Percentiles rank a stretch among this genome's conserved stretches.
Evolutionary conservation across 257 asterid species (phyloP).

Genomic region (Henckelia pumila): DNA sequence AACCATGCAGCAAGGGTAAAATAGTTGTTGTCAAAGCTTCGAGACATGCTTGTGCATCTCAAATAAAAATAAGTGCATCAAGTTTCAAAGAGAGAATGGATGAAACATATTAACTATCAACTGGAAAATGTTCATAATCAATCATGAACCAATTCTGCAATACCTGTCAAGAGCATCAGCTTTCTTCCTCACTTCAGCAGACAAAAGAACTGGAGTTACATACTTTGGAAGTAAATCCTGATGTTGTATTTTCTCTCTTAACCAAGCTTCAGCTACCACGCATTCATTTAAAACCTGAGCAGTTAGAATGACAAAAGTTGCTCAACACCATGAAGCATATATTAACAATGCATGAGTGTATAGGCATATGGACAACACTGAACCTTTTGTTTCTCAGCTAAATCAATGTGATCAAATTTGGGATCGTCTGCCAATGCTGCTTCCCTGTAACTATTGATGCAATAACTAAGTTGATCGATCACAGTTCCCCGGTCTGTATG

Average conservation of each 20-base stretch:
- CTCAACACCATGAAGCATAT: not conserved
- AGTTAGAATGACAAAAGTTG: not conserved
- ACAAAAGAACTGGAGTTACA: constrained; percentile 42
- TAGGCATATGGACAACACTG: not conserved
- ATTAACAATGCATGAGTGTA: not conserved
- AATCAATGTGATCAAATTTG: constrained; percentile 64
- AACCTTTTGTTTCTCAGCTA: not conserved
- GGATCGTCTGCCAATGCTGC: constrained; percentile 73
- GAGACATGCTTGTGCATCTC: not conserved
- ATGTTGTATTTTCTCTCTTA: not conserved
- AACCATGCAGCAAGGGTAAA: no score
- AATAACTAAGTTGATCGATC: constrained; percentile 54
- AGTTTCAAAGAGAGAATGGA: not conserved
- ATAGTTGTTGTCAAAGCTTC: no score
- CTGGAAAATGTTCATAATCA: not conserved
- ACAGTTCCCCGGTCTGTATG: constrained; percentile 67
- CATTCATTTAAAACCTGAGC: not conserved
- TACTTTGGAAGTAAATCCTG: constrained; percentile 45
- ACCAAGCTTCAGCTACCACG: constrained; percentile 4
- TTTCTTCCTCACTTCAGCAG: constrained; percentile 43
- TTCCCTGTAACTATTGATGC: constrained; percentile 78
- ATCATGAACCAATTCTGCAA: not conserved
- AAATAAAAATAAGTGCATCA: no score
- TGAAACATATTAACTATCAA: not conserved
- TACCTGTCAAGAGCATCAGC: constrained; percentile 57